A percentile compares a stretch with the other conserved stretches of the same genome.
Evolutionary conservation across 164 flowering plant genomes (phyloP).

Genomic region (Stephania yunnanensis): DNA sequence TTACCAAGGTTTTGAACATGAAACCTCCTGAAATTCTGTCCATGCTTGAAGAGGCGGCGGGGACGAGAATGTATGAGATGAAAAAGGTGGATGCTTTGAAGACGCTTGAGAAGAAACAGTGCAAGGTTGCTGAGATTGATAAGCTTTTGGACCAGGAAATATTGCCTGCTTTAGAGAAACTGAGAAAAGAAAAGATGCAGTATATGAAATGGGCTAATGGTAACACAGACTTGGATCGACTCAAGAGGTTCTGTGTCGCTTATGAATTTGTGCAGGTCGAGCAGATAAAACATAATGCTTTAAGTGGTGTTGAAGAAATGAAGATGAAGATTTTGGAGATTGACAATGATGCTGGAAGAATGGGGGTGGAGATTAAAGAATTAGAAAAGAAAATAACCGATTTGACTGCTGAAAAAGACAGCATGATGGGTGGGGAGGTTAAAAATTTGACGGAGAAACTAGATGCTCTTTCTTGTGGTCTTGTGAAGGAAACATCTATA

Average conservation of each 20-base stretch:
- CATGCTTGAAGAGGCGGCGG: slow-evolving; percentile 99
- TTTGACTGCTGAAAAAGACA: slow-evolving; percentile 71
- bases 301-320: slow-evolving; percentile 49
- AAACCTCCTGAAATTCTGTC: slow-evolving; percentile 96
- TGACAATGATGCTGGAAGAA: slow-evolving; percentile 32
- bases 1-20: slow-evolving; percentile 97
- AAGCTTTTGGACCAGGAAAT: slow-evolving; percentile 95
- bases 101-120: slow-evolving; percentile 95
- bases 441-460: slow-evolving; percentile 67
- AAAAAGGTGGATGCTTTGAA: slow-evolving; percentile 93
- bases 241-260: slow-evolving; percentile 89
- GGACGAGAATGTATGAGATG: slow-evolving; percentile 98
- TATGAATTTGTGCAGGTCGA: slow-evolving; percentile 89
- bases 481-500: slow-evolving; percentile 65
- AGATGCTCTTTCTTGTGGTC: slow-evolving; percentile 68
- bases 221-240: slow-evolving; percentile 78
- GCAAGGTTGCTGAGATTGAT: slow-evolving; percentile 95
- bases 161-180: slow-evolving; percentile 89
- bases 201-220: slow-evolving; percentile 99
- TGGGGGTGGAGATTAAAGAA: slow-evolving; percentile 49
- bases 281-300: slow-evolving; percentile 59
- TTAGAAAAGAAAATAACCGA: slow-evolving; percentile 53
- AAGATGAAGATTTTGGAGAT: slow-evolving; percentile 56
- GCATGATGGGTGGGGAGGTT: slow-evolving; percentile 82
- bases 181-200: slow-evolving; percentile 84